Conservation (phyloP, 192 early-diverging fungal genomes). For the Backusella psychrophila region DNA sequence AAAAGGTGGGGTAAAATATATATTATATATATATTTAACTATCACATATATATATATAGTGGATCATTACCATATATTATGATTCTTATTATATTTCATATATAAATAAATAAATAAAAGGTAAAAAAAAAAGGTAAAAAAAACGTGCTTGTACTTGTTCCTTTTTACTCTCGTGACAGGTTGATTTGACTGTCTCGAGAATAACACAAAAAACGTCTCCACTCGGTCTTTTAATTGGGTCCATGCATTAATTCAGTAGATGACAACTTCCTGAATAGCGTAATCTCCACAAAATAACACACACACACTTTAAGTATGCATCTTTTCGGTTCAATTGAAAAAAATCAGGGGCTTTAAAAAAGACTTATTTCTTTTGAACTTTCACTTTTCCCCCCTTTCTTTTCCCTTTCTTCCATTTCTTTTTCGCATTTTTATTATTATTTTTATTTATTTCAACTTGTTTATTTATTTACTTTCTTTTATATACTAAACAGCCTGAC, state of each 20-base stretch:
- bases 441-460: background rate
- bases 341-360: background rate
- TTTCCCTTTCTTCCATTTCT: conserved; percentile 4
- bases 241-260: background rate
- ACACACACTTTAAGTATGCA: background rate
- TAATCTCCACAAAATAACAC: background rate
- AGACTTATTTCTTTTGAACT: background rate
- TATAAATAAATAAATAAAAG: background rate
- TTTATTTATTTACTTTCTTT: background rate
- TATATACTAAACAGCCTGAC: background rate
- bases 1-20: background rate
- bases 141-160: conserved; percentile 12
- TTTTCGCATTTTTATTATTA: conserved; percentile 7
- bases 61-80: background rate
- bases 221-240: conserved; percentile 16
- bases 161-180: background rate
- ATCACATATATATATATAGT: background rate
- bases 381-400: background rate
- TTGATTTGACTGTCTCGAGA: conserved; percentile 1
- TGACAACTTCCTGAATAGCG: conserved; percentile 1
- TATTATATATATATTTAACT: background rate
- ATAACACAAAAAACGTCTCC: background rate
- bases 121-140: background rate
- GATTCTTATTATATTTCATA: background rate
- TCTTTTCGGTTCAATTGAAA: background rate